Conservation (phyloP, 2,329 filamentous ascomycete genomes). For the Coleophoma cylindrospora region DNA sequence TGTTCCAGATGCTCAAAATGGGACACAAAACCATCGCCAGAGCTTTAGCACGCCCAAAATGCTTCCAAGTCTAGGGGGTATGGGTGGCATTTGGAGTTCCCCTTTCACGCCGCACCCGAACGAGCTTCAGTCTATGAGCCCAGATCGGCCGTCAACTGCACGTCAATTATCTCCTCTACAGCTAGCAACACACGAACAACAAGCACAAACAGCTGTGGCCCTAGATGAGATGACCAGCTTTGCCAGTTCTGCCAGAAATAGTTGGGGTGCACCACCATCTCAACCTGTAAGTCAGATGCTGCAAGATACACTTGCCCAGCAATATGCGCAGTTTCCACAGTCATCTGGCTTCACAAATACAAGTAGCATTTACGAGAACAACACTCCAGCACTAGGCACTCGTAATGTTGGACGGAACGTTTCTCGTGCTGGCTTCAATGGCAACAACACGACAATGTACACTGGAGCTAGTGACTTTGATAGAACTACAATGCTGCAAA, state of each 20-base stretch:
- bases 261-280: constrained; percentile 10
- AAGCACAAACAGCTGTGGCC: constrained; percentile 13
- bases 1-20: constrained; percentile 26
- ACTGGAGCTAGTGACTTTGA: constrained; percentile 20
- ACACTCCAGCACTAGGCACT: constrained; percentile 32
- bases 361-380: constrained; percentile 46
- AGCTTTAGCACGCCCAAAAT: constrained; percentile 16
- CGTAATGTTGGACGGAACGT: constrained; percentile 4
- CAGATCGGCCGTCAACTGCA: constrained; percentile 27
- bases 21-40: constrained; percentile 27
- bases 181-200: constrained; percentile 15
- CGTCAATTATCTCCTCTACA: constrained; percentile 26
- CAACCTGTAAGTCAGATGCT: constrained; percentile 15
- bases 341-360: constrained; percentile 38
- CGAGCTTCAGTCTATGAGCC: constrained; percentile 31
- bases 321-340: constrained; percentile 12
- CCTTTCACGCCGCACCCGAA: constrained; percentile 37
- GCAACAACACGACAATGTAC: constrained; percentile 18
- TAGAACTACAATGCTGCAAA: constrained; percentile 22
- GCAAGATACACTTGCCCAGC: constrained; percentile 16
- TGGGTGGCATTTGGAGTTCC: constrained; percentile 39
- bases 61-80: constrained; percentile 32
- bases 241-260: background rate
- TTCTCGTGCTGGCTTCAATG: constrained; percentile 7
- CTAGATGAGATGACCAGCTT: constrained; percentile 20